Conservation (phyloP, 2,329 filamentous ascomycete species). For the Pseudocercospora fijiensis region DNA sequence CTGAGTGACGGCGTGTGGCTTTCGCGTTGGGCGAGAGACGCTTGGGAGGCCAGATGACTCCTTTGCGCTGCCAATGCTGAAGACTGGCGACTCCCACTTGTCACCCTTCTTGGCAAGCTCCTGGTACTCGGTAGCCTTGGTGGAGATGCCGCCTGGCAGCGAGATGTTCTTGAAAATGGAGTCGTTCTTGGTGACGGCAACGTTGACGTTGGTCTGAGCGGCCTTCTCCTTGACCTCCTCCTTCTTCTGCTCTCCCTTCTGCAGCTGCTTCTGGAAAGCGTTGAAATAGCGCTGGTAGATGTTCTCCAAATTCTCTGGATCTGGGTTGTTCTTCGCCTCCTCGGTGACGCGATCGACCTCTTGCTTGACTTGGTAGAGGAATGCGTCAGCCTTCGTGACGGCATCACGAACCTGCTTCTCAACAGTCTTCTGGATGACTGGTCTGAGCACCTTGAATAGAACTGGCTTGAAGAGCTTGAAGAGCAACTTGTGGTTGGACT, state of each 20-base stretch:
- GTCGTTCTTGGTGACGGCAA: constrained; percentile 82
- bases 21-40: constrained; percentile 55
- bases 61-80: constrained; percentile 76
- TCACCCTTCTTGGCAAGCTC: constrained; percentile 84
- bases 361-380: constrained; percentile 73
- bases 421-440: constrained; percentile 79
- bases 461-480: constrained; percentile 85
- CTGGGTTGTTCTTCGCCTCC: constrained; percentile 60
- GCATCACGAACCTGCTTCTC: constrained; percentile 87
- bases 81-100: constrained; percentile 91
- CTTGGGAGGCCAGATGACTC: constrained; percentile 70
- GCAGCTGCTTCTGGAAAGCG: constrained; percentile 70
- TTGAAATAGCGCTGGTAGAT: constrained; percentile 82
- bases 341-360: constrained; percentile 74
- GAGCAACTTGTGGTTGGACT: constrained; percentile 91
- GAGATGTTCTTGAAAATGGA: constrained; percentile 88
- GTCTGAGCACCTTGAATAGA: constrained; percentile 77
- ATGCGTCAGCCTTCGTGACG: constrained; percentile 70
- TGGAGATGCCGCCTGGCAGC: constrained; percentile 83
- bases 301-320: constrained; percentile 73
- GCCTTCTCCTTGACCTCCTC: constrained; percentile 50
- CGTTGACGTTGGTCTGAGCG: constrained; percentile 72
- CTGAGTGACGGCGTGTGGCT: constrained; percentile 53
- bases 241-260: constrained; percentile 76
- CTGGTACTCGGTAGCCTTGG: constrained; percentile 92